Evolutionary conservation across 305 asterid genomes (phyloP).

Genomic region (Plantago lanceolata): DNA sequence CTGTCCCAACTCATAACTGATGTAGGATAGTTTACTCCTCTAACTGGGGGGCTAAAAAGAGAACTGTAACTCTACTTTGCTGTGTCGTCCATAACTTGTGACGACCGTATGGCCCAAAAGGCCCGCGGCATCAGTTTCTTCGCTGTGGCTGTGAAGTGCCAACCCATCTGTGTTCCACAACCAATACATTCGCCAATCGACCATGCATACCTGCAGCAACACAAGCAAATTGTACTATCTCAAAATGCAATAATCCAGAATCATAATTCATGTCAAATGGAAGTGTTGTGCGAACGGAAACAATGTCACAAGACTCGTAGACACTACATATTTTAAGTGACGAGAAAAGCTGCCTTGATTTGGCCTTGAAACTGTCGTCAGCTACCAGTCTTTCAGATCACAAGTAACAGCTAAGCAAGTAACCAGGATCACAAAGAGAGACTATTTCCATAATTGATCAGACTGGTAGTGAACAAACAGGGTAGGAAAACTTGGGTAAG

Average conservation of each 20-base stretch:
- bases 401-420: no score
- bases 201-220: conserved; percentile 76
- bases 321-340: no score
- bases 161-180: conserved; percentile 78
- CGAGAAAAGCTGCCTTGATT: no score
- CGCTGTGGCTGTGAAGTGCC: conserved; percentile 73
- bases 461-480: no score
- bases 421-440: no score
- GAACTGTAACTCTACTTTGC: conserved; percentile 2
- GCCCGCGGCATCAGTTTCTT: conserved; percentile 16
- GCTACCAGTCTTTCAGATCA: no score
- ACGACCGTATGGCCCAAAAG: conserved; percentile 26
- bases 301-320: background rate
- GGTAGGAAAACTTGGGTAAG: no score
- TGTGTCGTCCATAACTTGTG: conserved; percentile 22
- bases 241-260: conserved; percentile 12
- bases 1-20: background rate
- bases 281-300: conserved; percentile 1
- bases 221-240: conserved; percentile 12
- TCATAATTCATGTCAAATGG: conserved; percentile 9
- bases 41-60: no score
- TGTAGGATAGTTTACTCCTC: background rate
- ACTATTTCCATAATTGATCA: no score
- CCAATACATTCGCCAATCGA: conserved; percentile 69
- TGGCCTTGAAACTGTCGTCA: no score